These are phyloP conservation scores for Oryza officinalis DNA, from an alignment of 176 grass and related monocot species.

Conservation along the genomic window DNA sequence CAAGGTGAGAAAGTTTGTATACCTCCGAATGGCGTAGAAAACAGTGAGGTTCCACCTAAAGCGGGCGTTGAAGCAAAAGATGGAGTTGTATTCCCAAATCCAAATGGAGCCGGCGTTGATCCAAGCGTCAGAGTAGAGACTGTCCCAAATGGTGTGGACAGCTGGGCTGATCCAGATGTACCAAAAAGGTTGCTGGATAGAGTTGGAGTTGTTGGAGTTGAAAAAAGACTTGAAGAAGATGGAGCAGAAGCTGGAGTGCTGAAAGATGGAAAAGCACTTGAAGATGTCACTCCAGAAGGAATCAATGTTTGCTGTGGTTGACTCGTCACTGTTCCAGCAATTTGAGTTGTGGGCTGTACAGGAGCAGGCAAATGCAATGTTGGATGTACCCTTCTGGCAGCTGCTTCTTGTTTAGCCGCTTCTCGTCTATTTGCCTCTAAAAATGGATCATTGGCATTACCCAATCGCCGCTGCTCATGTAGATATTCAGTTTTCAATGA, in stretches of 20 bases:
- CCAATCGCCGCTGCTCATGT: slow-evolving; percentile 51
- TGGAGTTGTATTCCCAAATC: slow-evolving; percentile 56
- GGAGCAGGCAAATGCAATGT: slow-evolving; percentile 82
- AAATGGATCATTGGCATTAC: slow-evolving; percentile 86
- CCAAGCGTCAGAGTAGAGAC: slow-evolving; percentile 57
- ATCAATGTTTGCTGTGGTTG: slow-evolving; percentile 49
- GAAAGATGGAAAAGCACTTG: slow-evolving; percentile 53
- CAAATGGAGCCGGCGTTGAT: slow-evolving; percentile 65
- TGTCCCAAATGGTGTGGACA: slow-evolving; percentile 80
- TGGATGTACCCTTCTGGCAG: slow-evolving; percentile 87
- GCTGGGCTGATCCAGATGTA: slow-evolving; percentile 55
- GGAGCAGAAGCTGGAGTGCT: slow-evolving; percentile 58
- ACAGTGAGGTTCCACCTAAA: slow-evolving; percentile 58
- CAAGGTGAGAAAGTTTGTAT: slow-evolving; percentile 23
- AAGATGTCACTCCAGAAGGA: slow-evolving; percentile 44
- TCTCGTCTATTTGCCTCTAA: slow-evolving; percentile 93
- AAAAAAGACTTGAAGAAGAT: slow-evolving; percentile 68
- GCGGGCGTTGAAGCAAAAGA: slow-evolving; percentile 63
- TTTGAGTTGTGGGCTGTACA: slow-evolving; percentile 53
- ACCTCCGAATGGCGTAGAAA: slow-evolving; percentile 75
- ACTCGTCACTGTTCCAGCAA: slow-evolving; percentile 44
- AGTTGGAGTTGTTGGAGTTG: slow-evolving; percentile 66
- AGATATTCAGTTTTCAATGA: slow-evolving; percentile 84
- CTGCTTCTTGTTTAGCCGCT: slow-evolving; percentile 81
- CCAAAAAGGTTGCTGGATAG: slow-evolving; percentile 68